These are phyloP conservation scores for Carpinus viminea DNA, from an alignment of 306 rosid genomes.

Conservation along the genomic window DNA sequence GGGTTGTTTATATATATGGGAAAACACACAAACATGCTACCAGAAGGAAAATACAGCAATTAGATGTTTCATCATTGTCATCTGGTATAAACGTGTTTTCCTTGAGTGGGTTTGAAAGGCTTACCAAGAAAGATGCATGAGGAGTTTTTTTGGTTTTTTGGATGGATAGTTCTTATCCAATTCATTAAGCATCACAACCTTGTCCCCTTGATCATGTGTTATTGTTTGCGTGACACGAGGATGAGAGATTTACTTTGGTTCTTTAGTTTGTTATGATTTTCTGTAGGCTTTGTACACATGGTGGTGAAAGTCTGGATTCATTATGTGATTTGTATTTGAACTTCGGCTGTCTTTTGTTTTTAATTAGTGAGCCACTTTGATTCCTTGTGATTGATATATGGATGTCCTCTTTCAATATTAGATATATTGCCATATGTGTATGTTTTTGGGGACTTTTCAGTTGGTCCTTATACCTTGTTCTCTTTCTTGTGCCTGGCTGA, in stretches of 20 bases:
- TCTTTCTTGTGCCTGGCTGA: not conserved
- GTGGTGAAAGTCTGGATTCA: not conserved
- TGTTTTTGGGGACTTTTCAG: not conserved
- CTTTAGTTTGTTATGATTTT: not conserved
- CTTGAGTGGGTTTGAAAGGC: not conserved
- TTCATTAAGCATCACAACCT: not conserved
- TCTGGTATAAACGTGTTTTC: not conserved
- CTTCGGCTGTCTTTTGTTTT: not conserved
- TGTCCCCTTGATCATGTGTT: not conserved
- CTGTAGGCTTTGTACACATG: not conserved
- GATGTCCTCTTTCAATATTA: not conserved
- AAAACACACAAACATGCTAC: not conserved
- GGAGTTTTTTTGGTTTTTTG: not conserved
- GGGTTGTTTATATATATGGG: not conserved
- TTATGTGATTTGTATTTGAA: not conserved
- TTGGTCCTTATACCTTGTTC: not conserved
- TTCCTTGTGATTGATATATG: not conserved
- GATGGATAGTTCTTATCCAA: not conserved
- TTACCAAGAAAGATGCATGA: not conserved
- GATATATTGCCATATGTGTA: not conserved
- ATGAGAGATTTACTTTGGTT: not conserved
- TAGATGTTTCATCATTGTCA: not conserved
- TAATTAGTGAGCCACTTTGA: not conserved
- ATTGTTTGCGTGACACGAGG: not conserved
- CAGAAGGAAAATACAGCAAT: not conserved